Conservation (phyloP, 805 yeast genomes). For the Kodamaea fukazawae region DNA sequence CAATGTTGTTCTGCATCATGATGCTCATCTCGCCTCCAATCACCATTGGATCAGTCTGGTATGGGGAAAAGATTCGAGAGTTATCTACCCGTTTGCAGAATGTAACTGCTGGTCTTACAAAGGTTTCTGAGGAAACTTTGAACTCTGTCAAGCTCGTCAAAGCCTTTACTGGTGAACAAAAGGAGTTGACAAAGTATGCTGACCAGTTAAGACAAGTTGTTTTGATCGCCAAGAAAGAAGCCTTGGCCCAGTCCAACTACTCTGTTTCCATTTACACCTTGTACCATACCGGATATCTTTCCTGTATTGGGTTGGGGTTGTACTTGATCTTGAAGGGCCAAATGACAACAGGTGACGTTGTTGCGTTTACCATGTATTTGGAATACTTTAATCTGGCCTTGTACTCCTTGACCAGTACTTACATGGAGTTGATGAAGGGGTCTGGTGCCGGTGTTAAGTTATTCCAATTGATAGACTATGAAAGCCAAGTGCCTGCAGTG, state of each 20-base stretch:
- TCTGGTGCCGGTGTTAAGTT: slow-evolving; percentile 46
- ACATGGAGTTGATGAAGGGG: slow-evolving; percentile 47
- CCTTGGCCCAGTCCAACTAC: slow-evolving; percentile 44
- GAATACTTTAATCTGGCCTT: slow-evolving; percentile 45
- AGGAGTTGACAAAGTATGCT: slow-evolving; percentile 39
- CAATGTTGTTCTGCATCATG: slow-evolving; percentile 42
- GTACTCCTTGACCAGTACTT: slow-evolving; percentile 44
- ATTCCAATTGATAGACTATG: slow-evolving; percentile 40
- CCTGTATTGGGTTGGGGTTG: slow-evolving; percentile 43
- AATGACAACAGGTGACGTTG: slow-evolving; percentile 48
- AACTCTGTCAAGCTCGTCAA: slow-evolving; percentile 42
- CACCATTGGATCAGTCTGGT: slow-evolving; percentile 44
- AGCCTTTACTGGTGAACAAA: slow-evolving; percentile 43
- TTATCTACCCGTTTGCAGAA: slow-evolving; percentile 41
- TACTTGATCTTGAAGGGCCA: slow-evolving; percentile 40
- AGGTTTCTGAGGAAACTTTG: slow-evolving; percentile 43
- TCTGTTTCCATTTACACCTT: slow-evolving; percentile 41
- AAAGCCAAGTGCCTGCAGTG: slow-evolving; percentile 35
- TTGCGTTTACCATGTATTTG: slow-evolving; percentile 45
- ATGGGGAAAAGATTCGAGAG: slow-evolving; percentile 43
- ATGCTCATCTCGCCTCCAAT: slow-evolving; percentile 45
- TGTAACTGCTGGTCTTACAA: slow-evolving; percentile 44
- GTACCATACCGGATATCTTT: slow-evolving; percentile 42
- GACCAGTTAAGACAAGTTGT: slow-evolving; percentile 39
- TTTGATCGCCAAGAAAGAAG: slow-evolving; percentile 42